phyloP scores from a whole-genome alignment of 1,284 basidiomycete genomes.

The Singerocomus inundabilis region DNA sequence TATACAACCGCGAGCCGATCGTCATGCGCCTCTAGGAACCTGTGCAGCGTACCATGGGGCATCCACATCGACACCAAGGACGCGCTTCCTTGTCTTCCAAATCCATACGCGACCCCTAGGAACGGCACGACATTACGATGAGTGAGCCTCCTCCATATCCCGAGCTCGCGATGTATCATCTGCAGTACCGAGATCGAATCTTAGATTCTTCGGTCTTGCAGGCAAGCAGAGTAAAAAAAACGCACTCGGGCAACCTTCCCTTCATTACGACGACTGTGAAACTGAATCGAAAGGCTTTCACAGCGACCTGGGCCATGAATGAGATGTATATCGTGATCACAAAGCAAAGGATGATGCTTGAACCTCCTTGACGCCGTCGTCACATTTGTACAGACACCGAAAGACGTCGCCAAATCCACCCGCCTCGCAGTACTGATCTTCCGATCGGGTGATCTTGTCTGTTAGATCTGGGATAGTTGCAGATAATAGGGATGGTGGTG shows the following conservation, averaged over 20 bases:
- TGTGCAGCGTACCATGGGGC: constrained; percentile 10
- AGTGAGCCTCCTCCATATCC: constrained; percentile 8
- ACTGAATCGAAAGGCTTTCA: constrained; percentile 15
- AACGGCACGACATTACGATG: constrained; percentile 17
- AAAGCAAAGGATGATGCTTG: neutral
- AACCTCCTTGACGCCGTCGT: constrained; percentile 5
- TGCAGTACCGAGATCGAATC: neutral
- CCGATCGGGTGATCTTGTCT: neutral
- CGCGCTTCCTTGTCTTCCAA: constrained; percentile 7
- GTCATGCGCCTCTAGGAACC: neutral
- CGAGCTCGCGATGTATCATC: constrained; percentile 17
- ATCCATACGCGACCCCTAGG: too few species aligned
- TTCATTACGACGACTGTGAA: neutral
- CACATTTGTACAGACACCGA: constrained; percentile 1
- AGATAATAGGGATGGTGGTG: neutral
- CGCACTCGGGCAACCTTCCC: constrained; percentile 1
- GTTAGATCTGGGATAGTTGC: neutral
- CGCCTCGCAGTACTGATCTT: neutral
- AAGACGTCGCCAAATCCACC: constrained; percentile 17
- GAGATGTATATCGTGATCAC: too few species aligned
- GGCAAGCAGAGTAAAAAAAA: neutral
- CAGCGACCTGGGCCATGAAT: constrained; percentile 14
- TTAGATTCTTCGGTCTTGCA: neutral
- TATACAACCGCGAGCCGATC: neutral
- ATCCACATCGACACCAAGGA: constrained; percentile 23